Conservation (phyloP, 768 basidiomycete genomes). For the Tylopilus rubrobrunneus region DNA sequence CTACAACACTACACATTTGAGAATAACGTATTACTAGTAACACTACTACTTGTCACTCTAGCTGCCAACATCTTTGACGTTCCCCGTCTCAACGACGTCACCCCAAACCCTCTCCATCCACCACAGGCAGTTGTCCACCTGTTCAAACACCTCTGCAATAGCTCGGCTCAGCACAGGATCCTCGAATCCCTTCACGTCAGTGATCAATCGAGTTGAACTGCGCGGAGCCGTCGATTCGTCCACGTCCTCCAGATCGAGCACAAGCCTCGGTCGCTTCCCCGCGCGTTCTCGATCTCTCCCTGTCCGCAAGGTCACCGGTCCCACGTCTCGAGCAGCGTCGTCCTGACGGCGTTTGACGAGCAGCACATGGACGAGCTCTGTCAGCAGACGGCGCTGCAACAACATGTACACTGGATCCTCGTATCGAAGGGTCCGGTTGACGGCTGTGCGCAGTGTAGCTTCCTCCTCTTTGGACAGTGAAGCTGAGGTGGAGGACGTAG, state of each 20-base stretch:
- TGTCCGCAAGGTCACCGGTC: slow-evolving; percentile 30
- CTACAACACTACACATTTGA: background rate
- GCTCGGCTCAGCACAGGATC: slow-evolving; percentile 51
- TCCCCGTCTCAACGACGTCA: slow-evolving; percentile 32
- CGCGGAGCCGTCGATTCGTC: slow-evolving; percentile 5
- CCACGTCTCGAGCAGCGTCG: background rate
- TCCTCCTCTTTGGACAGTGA: slow-evolving; percentile 44
- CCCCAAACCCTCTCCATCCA: slow-evolving; percentile 61
- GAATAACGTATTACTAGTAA: background rate
- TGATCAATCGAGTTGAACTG: background rate
- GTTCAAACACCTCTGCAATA: slow-evolving; percentile 38
- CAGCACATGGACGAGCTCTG: slow-evolving; percentile 31
- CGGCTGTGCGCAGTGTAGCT: slow-evolving; percentile 49
- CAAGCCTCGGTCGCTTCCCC: slow-evolving; percentile 26
- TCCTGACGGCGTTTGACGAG: slow-evolving; percentile 22
- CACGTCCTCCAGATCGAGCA: slow-evolving; percentile 23
- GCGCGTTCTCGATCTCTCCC: slow-evolving; percentile 25
- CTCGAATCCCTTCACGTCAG: slow-evolving; percentile 62
- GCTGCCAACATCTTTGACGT: background rate
- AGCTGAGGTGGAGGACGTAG: background rate
- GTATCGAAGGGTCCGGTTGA: slow-evolving; percentile 57
- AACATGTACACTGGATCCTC: slow-evolving; percentile 65
- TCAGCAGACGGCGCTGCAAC: slow-evolving; percentile 55
- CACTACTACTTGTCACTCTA: background rate
- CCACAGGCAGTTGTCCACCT: slow-evolving; percentile 38